Conservation (phyloP, 2,329 filamentous ascomycete genomes). For the Byssothecium circinans region DNA sequence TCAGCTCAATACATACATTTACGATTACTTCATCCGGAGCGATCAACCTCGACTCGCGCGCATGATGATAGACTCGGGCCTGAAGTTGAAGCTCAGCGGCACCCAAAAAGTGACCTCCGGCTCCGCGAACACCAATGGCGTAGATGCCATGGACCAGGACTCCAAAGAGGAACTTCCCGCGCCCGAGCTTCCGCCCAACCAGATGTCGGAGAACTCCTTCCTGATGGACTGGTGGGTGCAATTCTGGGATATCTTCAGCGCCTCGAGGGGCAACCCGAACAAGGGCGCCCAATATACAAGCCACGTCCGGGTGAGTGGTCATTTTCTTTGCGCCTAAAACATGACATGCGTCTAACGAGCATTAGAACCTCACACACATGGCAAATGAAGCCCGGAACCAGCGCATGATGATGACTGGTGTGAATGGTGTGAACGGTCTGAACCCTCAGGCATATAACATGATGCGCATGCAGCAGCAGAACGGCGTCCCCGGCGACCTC, state of each 20-base stretch:
- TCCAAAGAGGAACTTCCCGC: conserved; percentile 81
- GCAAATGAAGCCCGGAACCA: conserved; percentile 68
- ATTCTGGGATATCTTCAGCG: conserved; percentile 94
- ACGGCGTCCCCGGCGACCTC: conserved; percentile 65
- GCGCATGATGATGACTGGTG: conserved; percentile 67
- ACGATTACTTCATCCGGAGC: conserved; percentile 87
- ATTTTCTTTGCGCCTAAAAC: background rate
- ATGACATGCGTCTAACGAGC: conserved; percentile 17
- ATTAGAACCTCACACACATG: conserved; percentile 67
- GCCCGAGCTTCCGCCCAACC: conserved; percentile 64
- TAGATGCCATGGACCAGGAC: conserved; percentile 79
- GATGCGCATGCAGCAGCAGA: conserved; percentile 61
- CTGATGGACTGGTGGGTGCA: conserved; percentile 97
- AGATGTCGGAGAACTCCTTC: conserved; percentile 73
- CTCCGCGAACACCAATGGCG: conserved; percentile 64
- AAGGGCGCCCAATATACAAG: conserved; percentile 65
- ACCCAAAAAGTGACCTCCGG: conserved; percentile 65
- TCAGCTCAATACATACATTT: conserved; percentile 82
- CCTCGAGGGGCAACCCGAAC: conserved; percentile 56
- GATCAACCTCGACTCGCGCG: conserved; percentile 83
- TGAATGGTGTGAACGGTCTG: conserved; percentile 26
- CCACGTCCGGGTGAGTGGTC: conserved; percentile 74
- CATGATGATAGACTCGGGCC: conserved; percentile 50
- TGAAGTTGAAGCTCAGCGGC: conserved; percentile 63
- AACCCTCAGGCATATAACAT: conserved; percentile 51